Evolutionary conservation across 768 basidiomycete species (phyloP).

Genomic region (Amanita polypyramis): DNA sequence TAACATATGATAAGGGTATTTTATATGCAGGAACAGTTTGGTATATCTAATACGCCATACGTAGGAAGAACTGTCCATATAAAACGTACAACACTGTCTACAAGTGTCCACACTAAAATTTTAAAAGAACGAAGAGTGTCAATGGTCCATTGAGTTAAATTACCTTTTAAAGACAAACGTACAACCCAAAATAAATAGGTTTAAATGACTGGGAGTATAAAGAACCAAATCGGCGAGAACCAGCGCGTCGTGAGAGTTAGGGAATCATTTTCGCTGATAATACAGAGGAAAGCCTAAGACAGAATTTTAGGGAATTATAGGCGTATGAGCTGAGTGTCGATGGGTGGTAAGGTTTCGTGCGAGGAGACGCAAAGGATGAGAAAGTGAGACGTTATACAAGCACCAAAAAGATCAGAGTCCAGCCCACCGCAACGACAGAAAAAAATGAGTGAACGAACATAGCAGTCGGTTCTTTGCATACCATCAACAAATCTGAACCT

Average conservation of each 20-base stretch:
- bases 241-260: not conserved
- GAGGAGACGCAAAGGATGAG: not conserved
- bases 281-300: constrained; percentile 1
- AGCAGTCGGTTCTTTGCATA: not conserved
- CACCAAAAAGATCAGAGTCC: constrained; percentile 1
- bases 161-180: constrained; percentile 4
- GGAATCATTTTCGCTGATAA: not conserved
- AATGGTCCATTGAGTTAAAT: constrained; percentile 2
- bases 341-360: not conserved
- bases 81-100: not conserved
- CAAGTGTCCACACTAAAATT: not conserved
- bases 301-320: not conserved
- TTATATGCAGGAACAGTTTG: not conserved
- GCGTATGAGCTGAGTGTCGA: not conserved
- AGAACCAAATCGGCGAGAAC: not conserved
- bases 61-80: not conserved
- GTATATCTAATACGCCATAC: not conserved
- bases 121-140: not conserved
- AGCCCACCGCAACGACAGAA: constrained; percentile 2
- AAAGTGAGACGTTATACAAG: not conserved
- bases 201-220: not conserved
- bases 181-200: constrained; percentile 1
- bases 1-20: not conserved
- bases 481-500: constrained; percentile 57
- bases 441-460: constrained; percentile 3